Evolutionary conservation across 2,329 filamentous ascomycete genomes (phyloP).

Genomic region (Microsporum audouinii): DNA sequence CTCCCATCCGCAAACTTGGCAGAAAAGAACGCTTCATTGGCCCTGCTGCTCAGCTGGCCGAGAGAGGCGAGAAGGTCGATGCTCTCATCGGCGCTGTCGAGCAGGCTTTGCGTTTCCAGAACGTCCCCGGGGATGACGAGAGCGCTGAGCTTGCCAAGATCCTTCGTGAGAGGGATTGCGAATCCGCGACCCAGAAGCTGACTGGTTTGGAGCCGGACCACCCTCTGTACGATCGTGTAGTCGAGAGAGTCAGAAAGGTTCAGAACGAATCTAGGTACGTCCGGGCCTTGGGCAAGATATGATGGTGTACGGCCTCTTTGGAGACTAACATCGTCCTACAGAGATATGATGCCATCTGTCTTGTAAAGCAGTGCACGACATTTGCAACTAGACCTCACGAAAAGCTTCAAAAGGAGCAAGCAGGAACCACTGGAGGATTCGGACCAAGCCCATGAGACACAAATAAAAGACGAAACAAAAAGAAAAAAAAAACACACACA

Average conservation of each 20-base stretch:
- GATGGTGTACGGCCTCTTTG: neutral
- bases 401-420: neutral
- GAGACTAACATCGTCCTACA: neutral
- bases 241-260: slow-evolving; percentile 71
- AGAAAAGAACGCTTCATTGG: slow-evolving; percentile 94
- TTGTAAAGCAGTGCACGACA: neutral
- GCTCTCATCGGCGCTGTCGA: slow-evolving; percentile 73
- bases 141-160: slow-evolving; percentile 75
- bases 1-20: slow-evolving; percentile 82
- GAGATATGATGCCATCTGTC: slow-evolving; percentile 1
- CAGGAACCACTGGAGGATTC: neutral
- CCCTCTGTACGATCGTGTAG: slow-evolving; percentile 63
- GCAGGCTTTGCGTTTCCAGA: slow-evolving; percentile 90
- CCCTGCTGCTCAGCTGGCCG: slow-evolving; percentile 78
- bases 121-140: slow-evolving; percentile 84
- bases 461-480: neutral
- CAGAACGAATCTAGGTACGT: slow-evolving; percentile 43
- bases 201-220: slow-evolving; percentile 68
- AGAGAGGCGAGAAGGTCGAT: slow-evolving; percentile 60
- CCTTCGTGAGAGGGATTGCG: slow-evolving; percentile 60
- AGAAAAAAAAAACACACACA: neutral
- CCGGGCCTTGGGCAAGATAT: neutral
- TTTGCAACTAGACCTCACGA: neutral
- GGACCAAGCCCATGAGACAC: neutral
- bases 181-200: slow-evolving; percentile 66